A percentile compares a stretch with the other conserved stretches of the same genome.
Conservation (phyloP, 2,329 filamentous ascomycete species). For the Botrytis hyacinthi region DNA sequence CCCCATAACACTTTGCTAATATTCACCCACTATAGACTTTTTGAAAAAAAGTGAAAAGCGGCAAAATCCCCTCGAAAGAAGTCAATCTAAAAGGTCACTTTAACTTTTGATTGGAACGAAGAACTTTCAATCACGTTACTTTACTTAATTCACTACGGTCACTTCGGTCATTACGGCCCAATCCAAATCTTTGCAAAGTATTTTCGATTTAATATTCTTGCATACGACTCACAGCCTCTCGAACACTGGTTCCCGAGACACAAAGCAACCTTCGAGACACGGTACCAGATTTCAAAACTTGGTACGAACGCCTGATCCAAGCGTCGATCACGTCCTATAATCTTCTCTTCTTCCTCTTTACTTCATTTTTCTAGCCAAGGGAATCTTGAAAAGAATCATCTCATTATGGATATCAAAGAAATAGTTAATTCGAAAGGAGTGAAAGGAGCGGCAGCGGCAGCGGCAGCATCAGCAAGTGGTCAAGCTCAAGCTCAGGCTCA, state of each 20-base stretch:
- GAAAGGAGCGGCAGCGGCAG: slow-evolving; percentile 34
- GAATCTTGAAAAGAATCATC: slow-evolving; percentile 7
- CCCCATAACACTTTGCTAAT: slow-evolving; percentile 21
- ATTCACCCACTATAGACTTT: slow-evolving; percentile 16
- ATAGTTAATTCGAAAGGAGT: slow-evolving; percentile 41
- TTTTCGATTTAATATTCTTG: slow-evolving; percentile 15
- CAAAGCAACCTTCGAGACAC: slow-evolving; percentile 29
- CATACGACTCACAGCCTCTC: slow-evolving; percentile 26
- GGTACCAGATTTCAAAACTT: slow-evolving; percentile 29
- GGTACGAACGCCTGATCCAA: slow-evolving; percentile 38
- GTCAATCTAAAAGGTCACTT: neutral
- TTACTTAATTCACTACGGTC: neutral
- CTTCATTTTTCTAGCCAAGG: slow-evolving; percentile 2
- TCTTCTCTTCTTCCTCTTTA: slow-evolving; percentile 21
- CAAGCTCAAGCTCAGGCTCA: slow-evolving; percentile 35
- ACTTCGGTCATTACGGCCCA: neutral
- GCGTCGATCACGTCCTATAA: slow-evolving; percentile 33
- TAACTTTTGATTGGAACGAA: neutral
- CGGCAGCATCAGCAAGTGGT: slow-evolving; percentile 33
- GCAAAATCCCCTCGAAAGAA: neutral
- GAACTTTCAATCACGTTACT: slow-evolving; percentile 9
- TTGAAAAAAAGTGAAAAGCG: slow-evolving; percentile 11
- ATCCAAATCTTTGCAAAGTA: neutral
- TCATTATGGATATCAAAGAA: slow-evolving; percentile 40
- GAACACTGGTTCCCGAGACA: slow-evolving; percentile 35